Conservation (phyloP, 257 asterid species). For the Solanum sparsipilum region DNA sequence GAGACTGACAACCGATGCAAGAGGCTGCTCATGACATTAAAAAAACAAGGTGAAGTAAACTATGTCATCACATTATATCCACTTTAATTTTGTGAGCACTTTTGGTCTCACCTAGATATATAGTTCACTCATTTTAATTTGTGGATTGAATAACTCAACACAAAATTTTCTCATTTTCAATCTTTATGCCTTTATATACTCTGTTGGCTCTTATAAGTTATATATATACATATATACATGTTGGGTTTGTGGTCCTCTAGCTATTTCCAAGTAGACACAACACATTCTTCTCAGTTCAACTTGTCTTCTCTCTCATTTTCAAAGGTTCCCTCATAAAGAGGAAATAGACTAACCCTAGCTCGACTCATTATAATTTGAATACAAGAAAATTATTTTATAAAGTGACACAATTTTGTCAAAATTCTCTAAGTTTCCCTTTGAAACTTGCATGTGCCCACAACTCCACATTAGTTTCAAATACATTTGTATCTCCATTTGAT, state of each 20-base stretch:
- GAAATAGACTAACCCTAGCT: not conserved
- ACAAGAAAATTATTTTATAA: not conserved
- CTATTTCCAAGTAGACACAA: not conserved
- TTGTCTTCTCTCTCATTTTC: not conserved
- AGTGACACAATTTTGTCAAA: not conserved
- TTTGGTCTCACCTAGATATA: not conserved
- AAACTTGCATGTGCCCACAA: not conserved
- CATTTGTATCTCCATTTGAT: not conserved
- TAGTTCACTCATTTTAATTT: not conserved
- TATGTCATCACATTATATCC: not conserved
- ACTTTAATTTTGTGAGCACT: not conserved
- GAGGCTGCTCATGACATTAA: not conserved
- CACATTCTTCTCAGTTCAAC: not conserved
- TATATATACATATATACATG: not conserved
- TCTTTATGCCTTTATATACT: not conserved
- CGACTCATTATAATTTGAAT: not conserved
- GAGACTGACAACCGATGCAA: not conserved
- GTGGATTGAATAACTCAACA: not conserved
- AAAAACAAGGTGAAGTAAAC: not conserved
- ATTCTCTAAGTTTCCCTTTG: not conserved
- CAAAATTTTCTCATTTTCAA: not conserved
- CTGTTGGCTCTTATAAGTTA: not conserved
- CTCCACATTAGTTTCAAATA: not conserved
- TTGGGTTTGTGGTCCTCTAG: not conserved
- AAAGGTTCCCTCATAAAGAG: not conserved